Base-by-base conservation (phyloP, 129 eudicot genomes). In the Escallonia herrerae region DNA sequence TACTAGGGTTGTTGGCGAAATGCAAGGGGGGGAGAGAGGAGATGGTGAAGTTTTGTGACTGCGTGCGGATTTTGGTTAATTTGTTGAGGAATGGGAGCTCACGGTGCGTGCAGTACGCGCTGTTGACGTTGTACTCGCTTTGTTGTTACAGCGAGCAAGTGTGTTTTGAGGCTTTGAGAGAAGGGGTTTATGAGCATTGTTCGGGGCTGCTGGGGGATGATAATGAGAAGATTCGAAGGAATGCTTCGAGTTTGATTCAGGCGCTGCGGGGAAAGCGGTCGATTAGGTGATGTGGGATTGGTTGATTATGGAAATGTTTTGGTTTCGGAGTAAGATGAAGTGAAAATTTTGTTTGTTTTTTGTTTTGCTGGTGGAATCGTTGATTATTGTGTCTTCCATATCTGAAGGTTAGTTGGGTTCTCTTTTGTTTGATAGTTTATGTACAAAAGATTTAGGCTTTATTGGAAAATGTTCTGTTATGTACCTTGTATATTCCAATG, bases 31-130 rank as follows among this genome's bases (percentile, higher is more conserved):
- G 93, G 56, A 72, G 87, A 55, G 81, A 83, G 2, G 95, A 89
- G 51, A 82, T 94, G 91, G 63, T 68, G 57, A 82, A 70, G 56
- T 70, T 80, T 58, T 55, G 72, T 61, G 89, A 90, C 15, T 67
- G 77, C 62, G 64, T 89, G 22, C 75, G 64, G 68, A 69, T 76
- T 65, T 80, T 94, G 83, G 79, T 89, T 15, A 55, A 69, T 33
- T 81, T 80, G 55, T 67, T 86, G 68, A 89, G 69, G 40, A 77
- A 89, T 74, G 99, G 99, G 64, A 86, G 86, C 43, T 83, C 90
- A n/a, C 82, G 99, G 71, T 95, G 96, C 8, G 86, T 89, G 60
- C 95, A 84, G 45, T 94, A 89, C 40, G 93, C 84, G 6, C 84
- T 89, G 44, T 57, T 80, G 44, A 84, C 97, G 1, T 63, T 94